Evolutionary conservation across 495 filamentous ascomycete species (phyloP).

Genomic region (Pseudomonodictys pantanalensis): DNA sequence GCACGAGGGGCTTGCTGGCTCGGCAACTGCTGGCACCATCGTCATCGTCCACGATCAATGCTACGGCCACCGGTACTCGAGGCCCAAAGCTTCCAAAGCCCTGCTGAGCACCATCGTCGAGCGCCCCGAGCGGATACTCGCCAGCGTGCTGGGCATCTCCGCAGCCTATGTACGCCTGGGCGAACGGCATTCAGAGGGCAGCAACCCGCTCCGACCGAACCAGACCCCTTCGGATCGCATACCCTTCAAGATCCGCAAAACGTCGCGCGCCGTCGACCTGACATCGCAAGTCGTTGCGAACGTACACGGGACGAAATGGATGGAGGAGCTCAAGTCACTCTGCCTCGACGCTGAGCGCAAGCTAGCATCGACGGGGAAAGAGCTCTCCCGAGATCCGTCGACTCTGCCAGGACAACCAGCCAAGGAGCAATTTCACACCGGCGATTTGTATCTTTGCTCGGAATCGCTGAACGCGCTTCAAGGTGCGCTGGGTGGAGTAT

Average conservation of each 20-base stretch:
- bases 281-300: slow-evolving; percentile 69
- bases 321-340: slow-evolving; percentile 84
- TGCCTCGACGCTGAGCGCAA: slow-evolving; percentile 73
- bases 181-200: slow-evolving; percentile 70
- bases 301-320: slow-evolving; percentile 84
- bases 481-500: slow-evolving; percentile 83
- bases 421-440: slow-evolving; percentile 62
- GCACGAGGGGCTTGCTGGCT: slow-evolving; percentile 54
- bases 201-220: slow-evolving; percentile 60
- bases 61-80: slow-evolving; percentile 85
- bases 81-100: slow-evolving; percentile 67
- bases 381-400: slow-evolving; percentile 60
- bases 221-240: slow-evolving; percentile 51
- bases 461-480: slow-evolving; percentile 85
- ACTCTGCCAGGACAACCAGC: slow-evolving; percentile 45
- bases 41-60: slow-evolving; percentile 89
- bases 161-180: slow-evolving; percentile 88
- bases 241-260: slow-evolving; percentile 82
- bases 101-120: slow-evolving; percentile 78
- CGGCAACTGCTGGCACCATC: slow-evolving; percentile 59
- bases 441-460: slow-evolving; percentile 83
- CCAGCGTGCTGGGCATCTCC: slow-evolving; percentile 74
- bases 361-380: slow-evolving; percentile 68
- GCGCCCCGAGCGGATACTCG: slow-evolving; percentile 86
- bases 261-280: slow-evolving; percentile 60